Evolutionary conservation across 495 filamentous ascomycete species (phyloP), one percentile per base, ranked within the genome.

Genomic region (Tuber calosporum): DNA sequence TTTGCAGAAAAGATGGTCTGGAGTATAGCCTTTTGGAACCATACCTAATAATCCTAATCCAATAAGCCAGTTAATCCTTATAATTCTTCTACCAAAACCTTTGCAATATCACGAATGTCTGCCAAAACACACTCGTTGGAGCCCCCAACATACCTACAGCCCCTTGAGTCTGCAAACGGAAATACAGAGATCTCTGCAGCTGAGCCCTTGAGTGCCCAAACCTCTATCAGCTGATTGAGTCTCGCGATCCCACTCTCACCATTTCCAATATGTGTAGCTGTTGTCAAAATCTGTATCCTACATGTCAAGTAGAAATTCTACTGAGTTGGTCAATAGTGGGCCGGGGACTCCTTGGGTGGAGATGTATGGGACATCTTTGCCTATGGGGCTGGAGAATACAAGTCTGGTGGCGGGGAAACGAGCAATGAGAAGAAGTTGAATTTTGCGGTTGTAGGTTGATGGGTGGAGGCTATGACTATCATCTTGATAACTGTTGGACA

Each of bases 11-110:
- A n/a, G n/a, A n/a, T n/a, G n/a, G n/a, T n/a, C n/a, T n/a, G n/a
- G n/a, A n/a, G n/a, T n/a, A n/a, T n/a, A n/a, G n/a, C n/a, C n/a
- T n/a, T n/a, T n/a, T n/a, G n/a, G n/a, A n/a, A n/a, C n/a, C n/a
- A 81, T 95, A 94, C 92, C 94, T 95, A 15, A 88, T 89, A 37
- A 94, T 85, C 0, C 92, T 85, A 74, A 95, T 92, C 0, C 91
- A 92, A 77, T 94, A 95, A 0, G 88, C 92, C 20, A 94, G 86
- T 17, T 94, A 87, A 81, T 95, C 92, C 1, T 92, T 88, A 80
- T 93, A 92, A 70, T 86, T 88, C 83, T 95, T 95, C 82, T 94
- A 88, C 74, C 89, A 93, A 36, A 86, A 86, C 15, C 92, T 87
- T 81, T 92, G 89, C 17, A 94, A 83, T 1, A 95, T 83, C 3